These are phyloP conservation scores for Leccinum fibrillosum DNA, from an alignment of 768 basidiomycete genomes.

Conservation along the genomic window DNA sequence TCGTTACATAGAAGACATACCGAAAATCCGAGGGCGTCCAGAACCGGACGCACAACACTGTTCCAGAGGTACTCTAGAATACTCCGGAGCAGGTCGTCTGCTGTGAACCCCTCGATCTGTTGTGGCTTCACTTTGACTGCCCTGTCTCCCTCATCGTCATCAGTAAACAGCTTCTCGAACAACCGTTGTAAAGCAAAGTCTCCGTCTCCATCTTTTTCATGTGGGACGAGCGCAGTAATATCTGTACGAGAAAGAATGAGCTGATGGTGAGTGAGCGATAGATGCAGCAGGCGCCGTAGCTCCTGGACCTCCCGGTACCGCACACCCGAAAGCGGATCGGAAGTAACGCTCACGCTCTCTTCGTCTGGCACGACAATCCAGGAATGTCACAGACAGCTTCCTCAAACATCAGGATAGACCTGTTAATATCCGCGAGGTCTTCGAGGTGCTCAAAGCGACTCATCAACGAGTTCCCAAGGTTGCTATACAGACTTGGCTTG, in stretches of 20 bases:
- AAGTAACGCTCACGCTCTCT: neutral
- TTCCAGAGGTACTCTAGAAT: neutral
- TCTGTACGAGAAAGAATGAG: neutral
- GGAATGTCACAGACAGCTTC: neutral
- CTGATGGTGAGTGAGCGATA: neutral
- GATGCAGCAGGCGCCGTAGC: neutral
- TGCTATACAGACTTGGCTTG: neutral
- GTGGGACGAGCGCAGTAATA: neutral
- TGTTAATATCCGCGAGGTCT: neutral
- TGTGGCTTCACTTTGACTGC: neutral
- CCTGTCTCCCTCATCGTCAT: neutral
- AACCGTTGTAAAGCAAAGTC: neutral
- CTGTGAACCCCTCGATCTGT: neutral
- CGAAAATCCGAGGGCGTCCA: neutral
- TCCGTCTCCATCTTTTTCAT: neutral
- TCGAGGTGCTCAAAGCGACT: neutral
- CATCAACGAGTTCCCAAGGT: neutral
- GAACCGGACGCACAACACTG: neutral
- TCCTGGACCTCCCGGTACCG: neutral
- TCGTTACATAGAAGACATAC: neutral
- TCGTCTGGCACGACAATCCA: neutral
- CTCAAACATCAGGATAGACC: neutral
- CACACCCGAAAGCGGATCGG: neutral
- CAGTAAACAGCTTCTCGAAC: neutral
- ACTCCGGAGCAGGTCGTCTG: neutral